Evolutionary conservation across 1,139 yeast genomes (phyloP), one percentile per base, ranked within the genome.

Genomic region (Suhomyces choctaworum): DNA sequence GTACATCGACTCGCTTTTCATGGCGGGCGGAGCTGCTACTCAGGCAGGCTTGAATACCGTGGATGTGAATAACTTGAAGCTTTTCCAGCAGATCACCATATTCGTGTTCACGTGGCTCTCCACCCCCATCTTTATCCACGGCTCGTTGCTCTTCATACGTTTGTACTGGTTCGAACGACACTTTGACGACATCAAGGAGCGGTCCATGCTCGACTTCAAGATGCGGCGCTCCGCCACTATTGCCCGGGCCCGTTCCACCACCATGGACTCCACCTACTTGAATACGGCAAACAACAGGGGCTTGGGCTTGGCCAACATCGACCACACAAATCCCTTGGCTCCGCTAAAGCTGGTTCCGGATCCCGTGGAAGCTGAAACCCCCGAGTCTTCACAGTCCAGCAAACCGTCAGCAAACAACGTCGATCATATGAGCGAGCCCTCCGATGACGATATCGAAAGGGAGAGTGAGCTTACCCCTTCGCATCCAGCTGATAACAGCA

Each of bases 31-130:
- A 4, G 79, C 92, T 0, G 65, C 83, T 3, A 88, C 98, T 1
- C 97, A 90, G 54, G 96, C 96, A 1, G 99, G 99, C 0, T 65
- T 94, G 40, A 88, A 88, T 52, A 82, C 97, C 0, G 68, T 85
- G 14, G 78, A 88, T 52, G 48, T 82, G 25, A 86, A 86, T 52
- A 58, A 64, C 0, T 49, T 87, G 41, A 61, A 69, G 1, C 58
- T 86, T 31, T 90, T 82, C 62, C 97, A 92, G 58, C 97, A 90
- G 56, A 73, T 89, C 14, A 62, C 74, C 12, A 56, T 86, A 3
- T 86, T 81, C 51, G 47, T 82, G 7, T 41, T 77, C 2, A 64
- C 94, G 22, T 69, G 79, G 46, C 48, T 88, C 15, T 76, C 95
- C 2, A 90, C 96, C 0, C 97, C 97, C 0, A 87, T 92, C 16